Percentiles rank a stretch among this genome's conserved stretches.
phyloP scores from a whole-genome alignment of 163 green algal genomes.

The Scenedesmus sp. region DNA sequence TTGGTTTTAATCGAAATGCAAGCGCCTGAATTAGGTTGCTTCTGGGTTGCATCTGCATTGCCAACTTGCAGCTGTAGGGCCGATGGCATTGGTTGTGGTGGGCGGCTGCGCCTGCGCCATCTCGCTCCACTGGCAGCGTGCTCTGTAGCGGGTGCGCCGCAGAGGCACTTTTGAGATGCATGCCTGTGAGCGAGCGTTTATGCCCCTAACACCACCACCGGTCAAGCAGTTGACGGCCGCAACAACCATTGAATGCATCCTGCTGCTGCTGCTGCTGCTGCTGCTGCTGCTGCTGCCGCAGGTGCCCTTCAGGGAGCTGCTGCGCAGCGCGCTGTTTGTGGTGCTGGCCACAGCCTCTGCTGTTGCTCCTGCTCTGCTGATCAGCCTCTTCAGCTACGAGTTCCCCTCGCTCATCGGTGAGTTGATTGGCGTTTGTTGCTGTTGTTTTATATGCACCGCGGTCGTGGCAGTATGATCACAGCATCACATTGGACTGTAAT shows the following conservation, averaged over 20 bases:
- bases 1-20: neutral
- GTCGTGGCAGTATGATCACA: too few relatives aligned
- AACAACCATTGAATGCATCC: neutral
- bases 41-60: neutral
- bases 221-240: too few relatives aligned
- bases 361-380: slow-evolving; percentile 20
- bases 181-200: too few relatives aligned
- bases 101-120: too few relatives aligned
- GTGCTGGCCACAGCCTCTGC: slow-evolving; percentile 28
- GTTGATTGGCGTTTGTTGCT: neutral
- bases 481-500: too few relatives aligned
- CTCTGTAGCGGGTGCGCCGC: too few relatives aligned
- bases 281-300: neutral
- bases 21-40: neutral
- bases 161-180: too few relatives aligned
- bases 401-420: slow-evolving; percentile 34
- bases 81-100: too few relatives aligned
- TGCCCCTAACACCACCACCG: too few relatives aligned
- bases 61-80: too few relatives aligned
- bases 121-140: too few relatives aligned
- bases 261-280: neutral
- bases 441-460: too few relatives aligned
- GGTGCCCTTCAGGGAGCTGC: slow-evolving; percentile 21
- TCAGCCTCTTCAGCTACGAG: slow-evolving; percentile 44
- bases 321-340: slow-evolving; percentile 28